phyloP scores from a whole-genome alignment of 2,329 filamentous ascomycete genomes.

The Epichloe hybrida region DNA sequence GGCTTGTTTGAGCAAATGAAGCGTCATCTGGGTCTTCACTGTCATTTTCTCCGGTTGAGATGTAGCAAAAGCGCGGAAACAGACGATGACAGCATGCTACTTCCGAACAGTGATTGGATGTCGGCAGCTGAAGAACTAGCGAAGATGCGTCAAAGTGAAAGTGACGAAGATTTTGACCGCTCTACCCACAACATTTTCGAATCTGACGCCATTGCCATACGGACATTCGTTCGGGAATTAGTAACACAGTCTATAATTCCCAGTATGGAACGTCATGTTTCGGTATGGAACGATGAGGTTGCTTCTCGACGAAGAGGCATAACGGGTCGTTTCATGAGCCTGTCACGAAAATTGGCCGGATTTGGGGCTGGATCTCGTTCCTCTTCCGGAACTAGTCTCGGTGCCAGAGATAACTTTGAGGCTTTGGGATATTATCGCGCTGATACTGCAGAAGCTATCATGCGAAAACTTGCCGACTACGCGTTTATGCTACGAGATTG shows the following conservation, averaged over 20 bases:
- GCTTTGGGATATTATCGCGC: conserved; percentile 67
- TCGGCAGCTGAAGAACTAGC: conserved; percentile 74
- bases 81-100: conserved; percentile 76
- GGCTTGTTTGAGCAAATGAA: conserved; percentile 97
- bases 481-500: conserved; percentile 95
- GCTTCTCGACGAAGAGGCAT: conserved; percentile 80
- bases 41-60: conserved; percentile 75
- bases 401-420: conserved; percentile 61
- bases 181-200: conserved; percentile 74
- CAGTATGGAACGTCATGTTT: conserved; percentile 85
- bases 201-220: conserved; percentile 78
- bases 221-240: conserved; percentile 84
- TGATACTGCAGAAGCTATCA: conserved; percentile 74
- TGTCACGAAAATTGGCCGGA: conserved; percentile 79
- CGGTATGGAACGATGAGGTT: conserved; percentile 94
- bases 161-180: conserved; percentile 55
- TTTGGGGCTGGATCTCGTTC: conserved; percentile 58
- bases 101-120: conserved; percentile 80
- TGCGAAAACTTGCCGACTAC: conserved; percentile 89
- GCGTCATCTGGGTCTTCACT: conserved; percentile 90
- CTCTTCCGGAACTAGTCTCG: conserved; percentile 38
- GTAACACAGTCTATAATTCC: conserved; percentile 90
- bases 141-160: conserved; percentile 54
- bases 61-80: conserved; percentile 76
- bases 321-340: conserved; percentile 82